phyloP scores from a whole-genome alignment of 257 asterid genomes.

The Galeopsis tetrahit region DNA sequence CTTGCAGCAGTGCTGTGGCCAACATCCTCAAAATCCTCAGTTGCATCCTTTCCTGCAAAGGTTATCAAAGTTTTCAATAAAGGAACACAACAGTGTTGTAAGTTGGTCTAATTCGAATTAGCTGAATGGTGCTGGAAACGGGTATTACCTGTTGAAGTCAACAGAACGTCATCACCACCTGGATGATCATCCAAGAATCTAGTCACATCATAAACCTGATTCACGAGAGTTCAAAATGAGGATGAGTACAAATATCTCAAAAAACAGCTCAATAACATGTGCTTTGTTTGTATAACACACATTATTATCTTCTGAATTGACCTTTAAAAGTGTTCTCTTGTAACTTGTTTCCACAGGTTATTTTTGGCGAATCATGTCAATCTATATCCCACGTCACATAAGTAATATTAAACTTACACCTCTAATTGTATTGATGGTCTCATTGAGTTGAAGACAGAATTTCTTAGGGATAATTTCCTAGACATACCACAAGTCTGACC shows the following conservation, averaged over 20 bases:
- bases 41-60: conserved; percentile 79
- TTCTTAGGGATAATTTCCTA: neutral
- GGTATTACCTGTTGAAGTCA: conserved; percentile 72
- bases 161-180: conserved; percentile 89
- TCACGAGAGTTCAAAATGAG: neutral
- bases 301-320: neutral
- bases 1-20: conserved; percentile 83
- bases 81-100: neutral
- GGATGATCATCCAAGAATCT: conserved; percentile 93
- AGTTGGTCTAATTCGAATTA: neutral
- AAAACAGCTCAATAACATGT: conserved; percentile 7
- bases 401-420: conserved; percentile 1
- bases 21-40: conserved; percentile 84
- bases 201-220: conserved; percentile 84
- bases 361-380: neutral
- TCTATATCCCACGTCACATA: neutral
- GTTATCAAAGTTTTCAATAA: neutral
- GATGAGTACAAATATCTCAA: neutral
- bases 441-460: neutral
- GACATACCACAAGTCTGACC: neutral
- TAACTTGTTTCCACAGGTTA: neutral
- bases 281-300: neutral
- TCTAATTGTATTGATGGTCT: conserved; percentile 12
- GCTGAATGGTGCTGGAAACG: conserved; percentile 1
- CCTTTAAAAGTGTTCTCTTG: neutral